Evolutionary conservation across 164 flowering plant species (phyloP).

Genomic region (Taxillus chinensis): DNA sequence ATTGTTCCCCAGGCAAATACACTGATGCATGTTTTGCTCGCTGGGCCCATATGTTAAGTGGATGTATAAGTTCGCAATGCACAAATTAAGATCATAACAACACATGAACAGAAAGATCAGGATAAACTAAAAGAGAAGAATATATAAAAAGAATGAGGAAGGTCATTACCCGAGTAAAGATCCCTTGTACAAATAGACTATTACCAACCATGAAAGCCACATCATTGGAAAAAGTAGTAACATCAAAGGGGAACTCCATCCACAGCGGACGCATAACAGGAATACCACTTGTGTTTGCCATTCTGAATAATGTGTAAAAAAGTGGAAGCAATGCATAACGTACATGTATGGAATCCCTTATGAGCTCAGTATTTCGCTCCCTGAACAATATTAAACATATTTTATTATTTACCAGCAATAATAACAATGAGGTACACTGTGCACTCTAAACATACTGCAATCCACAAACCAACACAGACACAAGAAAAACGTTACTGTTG

Average conservation of each 20-base stretch:
- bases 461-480: too few relatives aligned
- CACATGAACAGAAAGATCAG: background rate
- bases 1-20: conserved; percentile 74
- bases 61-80: background rate
- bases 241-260: conserved; percentile 98
- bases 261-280: conserved; percentile 96
- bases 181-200: conserved; percentile 86
- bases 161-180: conserved; percentile 54
- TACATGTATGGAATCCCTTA: conserved; percentile 71
- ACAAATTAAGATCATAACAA: background rate
- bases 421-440: background rate
- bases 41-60: conserved; percentile 21
- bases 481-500: too few relatives aligned
- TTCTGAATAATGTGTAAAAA: conserved; percentile 86
- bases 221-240: conserved; percentile 74
- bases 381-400: conserved; percentile 25
- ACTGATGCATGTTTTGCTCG: conserved; percentile 66
- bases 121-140: background rate
- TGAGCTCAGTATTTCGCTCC: conserved; percentile 68
- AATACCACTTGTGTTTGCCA: conserved; percentile 70
- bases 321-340: conserved; percentile 86
- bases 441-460: too few relatives aligned
- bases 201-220: conserved; percentile 98
- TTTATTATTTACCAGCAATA: background rate
- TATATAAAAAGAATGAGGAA: background rate